Percentiles rank a stretch among this genome's conserved stretches.
Evolutionary conservation across 2,329 filamentous ascomycete species (phyloP).

Genomic region (Talaromyces atroroseus): DNA sequence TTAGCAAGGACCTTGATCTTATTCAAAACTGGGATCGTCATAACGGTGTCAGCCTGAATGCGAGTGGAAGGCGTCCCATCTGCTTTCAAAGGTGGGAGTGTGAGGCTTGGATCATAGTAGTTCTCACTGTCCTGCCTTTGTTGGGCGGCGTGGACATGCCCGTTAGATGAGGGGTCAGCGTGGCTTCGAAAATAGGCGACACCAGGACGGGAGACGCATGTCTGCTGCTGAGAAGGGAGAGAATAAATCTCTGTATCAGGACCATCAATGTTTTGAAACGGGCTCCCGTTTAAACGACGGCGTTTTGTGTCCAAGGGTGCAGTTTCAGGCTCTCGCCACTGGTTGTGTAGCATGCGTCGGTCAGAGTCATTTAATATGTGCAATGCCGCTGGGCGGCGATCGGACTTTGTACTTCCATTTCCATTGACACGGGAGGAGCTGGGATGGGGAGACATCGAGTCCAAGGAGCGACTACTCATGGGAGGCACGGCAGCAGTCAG

Average conservation of each 20-base stretch:
- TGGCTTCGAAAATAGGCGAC: conserved; percentile 26
- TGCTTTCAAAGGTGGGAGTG: conserved; percentile 51
- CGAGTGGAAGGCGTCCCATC: conserved; percentile 30
- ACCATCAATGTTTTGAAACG: conserved; percentile 34
- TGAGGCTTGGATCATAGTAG: conserved; percentile 46
- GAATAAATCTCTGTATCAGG: conserved; percentile 37
- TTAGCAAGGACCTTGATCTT: conserved; percentile 72
- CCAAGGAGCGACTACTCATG: conserved; percentile 29
- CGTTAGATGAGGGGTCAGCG: conserved; percentile 52
- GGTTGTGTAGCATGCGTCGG: conserved; percentile 20
- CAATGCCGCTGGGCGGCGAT: conserved; percentile 21
- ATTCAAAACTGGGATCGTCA: conserved; percentile 66
- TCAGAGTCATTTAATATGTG: conserved; percentile 22
- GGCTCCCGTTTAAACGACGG: conserved; percentile 52
- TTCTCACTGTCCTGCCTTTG: conserved; percentile 22
- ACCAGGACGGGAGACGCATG: conserved; percentile 42
- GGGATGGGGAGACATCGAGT: conserved; percentile 19
- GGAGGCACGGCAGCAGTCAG: conserved; percentile 34
- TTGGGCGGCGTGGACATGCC: conserved; percentile 35
- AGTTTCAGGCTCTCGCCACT: conserved; percentile 31
- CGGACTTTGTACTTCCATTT: conserved; percentile 16
- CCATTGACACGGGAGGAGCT: conserved; percentile 21
- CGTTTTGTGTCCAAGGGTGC: conserved; percentile 57
- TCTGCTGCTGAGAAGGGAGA: conserved; percentile 27
- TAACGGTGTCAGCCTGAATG: conserved; percentile 60